Evolutionary conservation across 2,329 filamentous ascomycete genomes (phyloP), one percentile per base, ranked within the genome.

Genomic region (Piedraia hortae): DNA sequence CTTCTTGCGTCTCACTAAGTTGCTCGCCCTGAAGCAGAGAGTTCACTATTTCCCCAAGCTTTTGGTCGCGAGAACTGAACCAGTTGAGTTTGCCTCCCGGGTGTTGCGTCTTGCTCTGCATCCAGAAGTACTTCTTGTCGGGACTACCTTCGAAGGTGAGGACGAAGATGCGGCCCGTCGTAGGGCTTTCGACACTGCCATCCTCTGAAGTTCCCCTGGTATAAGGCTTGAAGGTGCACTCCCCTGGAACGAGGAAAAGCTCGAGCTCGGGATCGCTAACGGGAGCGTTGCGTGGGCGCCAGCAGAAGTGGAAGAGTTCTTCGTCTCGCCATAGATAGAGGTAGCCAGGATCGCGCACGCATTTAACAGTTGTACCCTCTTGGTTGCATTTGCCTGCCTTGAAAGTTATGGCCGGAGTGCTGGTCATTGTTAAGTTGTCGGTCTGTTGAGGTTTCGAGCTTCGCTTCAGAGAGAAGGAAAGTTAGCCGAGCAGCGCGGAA

Each of bases 281-380:
- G 11, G 67, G 54, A 26, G 63, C 61, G 33, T 56, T 59, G 33
- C 85, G 70, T 38, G 74, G 67, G 33, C 80, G 71, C 88, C 88
- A 97, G 61, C 80, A 91, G 52, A 97, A 90, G 53, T 91, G 80
- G 28, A 89, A 59, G 28, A 97, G 62, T 23, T 91, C 82, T 67
- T 91, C 82, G 56, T 89, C 80, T 22, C 60, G 60, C 48, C 85
- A 90, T 24, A 93, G 66, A 45, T 88, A 93, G 42, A 93, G 62
- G 47, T 88, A 91, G 35, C 82, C 82, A 4, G 65, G 66, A 5
- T 65, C 69, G 13, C 62, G 52, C 34, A 63, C 57, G 16, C 77
- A 64, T 42, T 64, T 72, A 39, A 88, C 66, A 46, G 68, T 75
- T 33, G 50, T 51, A 24, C 55, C 58, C 29, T 24, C 21, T 26